Evolutionary conservation across 2,329 filamentous ascomycete genomes (phyloP).

Genomic region (Zymoseptoria tritici): DNA sequence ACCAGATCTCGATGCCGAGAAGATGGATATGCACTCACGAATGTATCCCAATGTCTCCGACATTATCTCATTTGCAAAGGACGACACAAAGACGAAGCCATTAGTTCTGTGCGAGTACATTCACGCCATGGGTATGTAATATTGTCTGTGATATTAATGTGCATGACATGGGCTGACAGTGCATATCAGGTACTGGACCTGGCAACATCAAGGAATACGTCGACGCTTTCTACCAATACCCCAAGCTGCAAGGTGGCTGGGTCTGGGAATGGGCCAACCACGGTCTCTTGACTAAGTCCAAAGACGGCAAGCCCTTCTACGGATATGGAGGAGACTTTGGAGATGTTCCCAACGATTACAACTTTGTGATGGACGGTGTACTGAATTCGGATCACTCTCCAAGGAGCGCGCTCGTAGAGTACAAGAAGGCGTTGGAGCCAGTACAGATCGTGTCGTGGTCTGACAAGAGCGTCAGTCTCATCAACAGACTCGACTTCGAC

Average conservation of each 20-base stretch:
- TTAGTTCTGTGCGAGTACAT: constrained; percentile 51
- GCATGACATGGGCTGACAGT: too few species aligned
- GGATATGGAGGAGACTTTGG: constrained; percentile 40
- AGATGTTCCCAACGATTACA: constrained; percentile 35
- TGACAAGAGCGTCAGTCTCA: constrained; percentile 20
- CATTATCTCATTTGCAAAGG: constrained; percentile 41
- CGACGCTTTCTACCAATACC: constrained; percentile 53
- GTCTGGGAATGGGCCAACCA: constrained; percentile 43
- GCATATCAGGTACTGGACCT: constrained; percentile 50
- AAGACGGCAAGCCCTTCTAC: constrained; percentile 34
- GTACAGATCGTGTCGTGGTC: constrained; percentile 31
- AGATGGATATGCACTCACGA: constrained; percentile 58
- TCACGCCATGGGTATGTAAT: constrained; percentile 54
- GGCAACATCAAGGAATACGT: constrained; percentile 63
- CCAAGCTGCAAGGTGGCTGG: constrained; percentile 56
- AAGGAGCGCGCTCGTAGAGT: constrained; percentile 36
- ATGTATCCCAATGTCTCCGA: constrained; percentile 56
- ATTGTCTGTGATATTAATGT: not conserved
- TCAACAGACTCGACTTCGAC: constrained; percentile 27
- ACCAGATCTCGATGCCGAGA: constrained; percentile 52
- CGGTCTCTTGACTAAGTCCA: constrained; percentile 35
- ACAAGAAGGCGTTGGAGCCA: constrained; percentile 40
- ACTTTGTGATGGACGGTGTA: constrained; percentile 41
- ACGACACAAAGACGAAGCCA: constrained; percentile 40
- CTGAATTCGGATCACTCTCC: constrained; percentile 36